These are phyloP conservation scores for Fusarium lyarnte DNA, from an alignment of 2,329 filamentous ascomycete genomes.

Conservation along the genomic window DNA sequence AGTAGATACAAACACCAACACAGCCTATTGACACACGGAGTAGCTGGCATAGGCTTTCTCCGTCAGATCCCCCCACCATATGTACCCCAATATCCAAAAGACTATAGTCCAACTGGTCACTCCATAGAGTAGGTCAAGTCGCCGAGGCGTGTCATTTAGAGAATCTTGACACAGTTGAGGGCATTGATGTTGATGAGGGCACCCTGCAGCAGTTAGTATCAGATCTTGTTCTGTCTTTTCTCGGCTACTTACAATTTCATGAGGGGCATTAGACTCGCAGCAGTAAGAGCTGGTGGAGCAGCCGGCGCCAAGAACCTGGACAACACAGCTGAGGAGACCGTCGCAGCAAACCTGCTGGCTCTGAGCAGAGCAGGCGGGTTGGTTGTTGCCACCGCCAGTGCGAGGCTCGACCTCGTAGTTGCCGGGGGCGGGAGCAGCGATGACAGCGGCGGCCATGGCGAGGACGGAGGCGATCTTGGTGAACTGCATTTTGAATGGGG, in stretches of 20 bases:
- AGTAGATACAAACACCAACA: not conserved
- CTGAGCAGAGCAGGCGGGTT: conserved; percentile 10
- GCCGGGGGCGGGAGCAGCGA: conserved; percentile 18
- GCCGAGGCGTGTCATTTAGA: not conserved
- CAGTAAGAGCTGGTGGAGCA: conserved; percentile 7
- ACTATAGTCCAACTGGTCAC: not conserved
- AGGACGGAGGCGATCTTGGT: conserved; percentile 16
- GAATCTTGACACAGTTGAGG: conserved; percentile 9
- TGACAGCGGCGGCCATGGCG: conserved; percentile 18
- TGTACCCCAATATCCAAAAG: not conserved
- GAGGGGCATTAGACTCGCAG: not conserved
- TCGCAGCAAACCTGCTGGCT: conserved; percentile 20
- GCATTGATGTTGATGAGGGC: conserved; percentile 1
- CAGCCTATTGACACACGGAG: not conserved
- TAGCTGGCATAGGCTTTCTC: conserved; percentile 10
- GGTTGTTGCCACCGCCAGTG: not conserved
- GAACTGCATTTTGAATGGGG: conserved; percentile 30
- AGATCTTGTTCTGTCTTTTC: accelerated
- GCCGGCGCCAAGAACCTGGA: conserved; percentile 15
- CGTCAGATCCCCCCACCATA: not conserved
- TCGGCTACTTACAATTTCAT: not conserved
- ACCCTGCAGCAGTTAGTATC: not conserved
- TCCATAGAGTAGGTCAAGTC: not conserved
- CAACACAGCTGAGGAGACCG: conserved; percentile 1
- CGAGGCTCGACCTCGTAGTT: conserved; percentile 11